Base-by-base conservation (phyloP, 2,329 filamentous ascomycete genomes). In the Plenodomus lindquistii region DNA sequence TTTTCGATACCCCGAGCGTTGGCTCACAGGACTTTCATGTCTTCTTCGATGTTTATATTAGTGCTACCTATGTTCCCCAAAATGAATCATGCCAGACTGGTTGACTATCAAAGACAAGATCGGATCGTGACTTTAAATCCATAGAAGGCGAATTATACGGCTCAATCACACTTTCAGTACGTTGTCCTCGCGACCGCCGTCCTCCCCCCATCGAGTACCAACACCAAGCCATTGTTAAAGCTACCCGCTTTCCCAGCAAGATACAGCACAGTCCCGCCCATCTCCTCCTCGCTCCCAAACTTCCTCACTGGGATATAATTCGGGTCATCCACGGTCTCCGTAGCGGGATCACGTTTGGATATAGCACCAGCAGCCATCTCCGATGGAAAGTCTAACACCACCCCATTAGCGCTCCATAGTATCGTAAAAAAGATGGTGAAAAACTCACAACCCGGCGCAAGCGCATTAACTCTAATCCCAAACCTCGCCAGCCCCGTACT, bases 381-480 rank as follows among this genome's bases (percentile, higher is more conserved):
- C 15, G 52, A 57, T 0, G 54, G 56, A 18, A 49, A 61, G 11
- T 48, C 54, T 61, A 41, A 10, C 11, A 4, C 15, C 31, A 4
- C 19, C 21, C 4, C 8, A 38, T 47, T 20, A 45, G 13, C 18
- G 4, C 2, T 10, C 35, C 13, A 13, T 21, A 11, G 11, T 6
- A 18, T 13, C 6, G 6, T 15, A 16, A 17, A 6, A 13, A 21
- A 6, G 16, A n/a, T 7, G 4, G 4, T 34, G 22, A 4, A 13
- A 22, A 9, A 46, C 45, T 43, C 47, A 57, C 56, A 42, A 3
- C 79, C 79, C 10, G 79, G 78, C 3, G 77, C 72, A 39, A 81
- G 71, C 0, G 73, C 70, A 57, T 82, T 82, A 1, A 73, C 71
- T 1, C 79, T 70, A 27, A 81, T 80, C 16, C 70, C 64, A 43